Conservation (phyloP, 78 protist species). For the Reticulomyxa filosa region DNA sequence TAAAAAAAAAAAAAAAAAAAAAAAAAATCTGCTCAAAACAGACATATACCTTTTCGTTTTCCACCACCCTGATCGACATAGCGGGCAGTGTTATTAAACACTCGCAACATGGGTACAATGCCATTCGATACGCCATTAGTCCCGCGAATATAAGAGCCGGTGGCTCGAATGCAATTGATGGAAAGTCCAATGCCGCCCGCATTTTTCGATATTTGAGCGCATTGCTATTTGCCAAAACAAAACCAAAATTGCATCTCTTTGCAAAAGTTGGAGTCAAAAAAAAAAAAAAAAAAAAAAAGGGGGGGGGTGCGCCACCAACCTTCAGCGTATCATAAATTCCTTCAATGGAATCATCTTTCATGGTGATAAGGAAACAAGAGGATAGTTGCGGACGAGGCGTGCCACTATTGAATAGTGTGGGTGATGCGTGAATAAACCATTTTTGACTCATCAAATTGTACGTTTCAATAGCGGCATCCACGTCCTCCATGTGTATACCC, state of each 20-base stretch:
- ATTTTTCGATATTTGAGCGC: not conserved
- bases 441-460: conserved; percentile 49
- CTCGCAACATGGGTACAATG: conserved; percentile 92
- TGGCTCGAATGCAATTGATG: conserved; percentile 68
- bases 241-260: too few species aligned
- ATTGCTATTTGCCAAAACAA: not conserved
- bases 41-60: too few species aligned
- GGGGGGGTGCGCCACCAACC: not conserved
- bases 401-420: conserved; percentile 32
- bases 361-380: conserved; percentile 77
- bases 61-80: not conserved
- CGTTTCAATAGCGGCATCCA: conserved; percentile 56
- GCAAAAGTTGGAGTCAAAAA: too few species aligned
- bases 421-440: conserved; percentile 1
- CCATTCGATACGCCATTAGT: conserved; percentile 40
- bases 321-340: conserved; percentile 88
- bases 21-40: too few species aligned
- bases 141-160: conserved; percentile 19
- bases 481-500: conserved; percentile 68
- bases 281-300: not conserved
- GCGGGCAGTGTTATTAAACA: conserved; percentile 45
- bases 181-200: conserved; percentile 93
- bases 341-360: conserved; percentile 34
- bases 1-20: not conserved
- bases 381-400: conserved; percentile 80